Evolutionary conservation across 2,329 filamentous ascomycete species (phyloP).

Genomic region (Gaeumannomyces sp.): DNA sequence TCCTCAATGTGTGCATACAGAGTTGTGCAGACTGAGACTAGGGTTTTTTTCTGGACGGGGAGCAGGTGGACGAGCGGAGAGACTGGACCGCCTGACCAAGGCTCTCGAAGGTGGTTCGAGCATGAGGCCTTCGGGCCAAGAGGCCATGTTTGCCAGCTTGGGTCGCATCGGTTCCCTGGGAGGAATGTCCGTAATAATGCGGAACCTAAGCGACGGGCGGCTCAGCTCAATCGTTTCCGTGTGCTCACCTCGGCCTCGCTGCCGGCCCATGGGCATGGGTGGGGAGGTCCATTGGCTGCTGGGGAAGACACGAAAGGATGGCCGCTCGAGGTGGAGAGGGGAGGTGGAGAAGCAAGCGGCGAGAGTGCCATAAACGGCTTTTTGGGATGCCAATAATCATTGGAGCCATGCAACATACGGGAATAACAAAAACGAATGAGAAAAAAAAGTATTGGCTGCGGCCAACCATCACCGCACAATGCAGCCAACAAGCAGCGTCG

Average conservation of each 20-base stretch:
- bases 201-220: not conserved
- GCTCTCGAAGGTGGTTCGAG: not conserved
- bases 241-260: not conserved
- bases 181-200: not conserved
- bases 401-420: not conserved
- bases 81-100: not conserved
- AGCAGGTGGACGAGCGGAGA: not conserved
- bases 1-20: too few species aligned
- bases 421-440: too few species aligned
- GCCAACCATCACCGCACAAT: not conserved
- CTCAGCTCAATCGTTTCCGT: not conserved
- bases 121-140: not conserved
- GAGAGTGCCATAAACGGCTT: not conserved
- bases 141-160: not conserved
- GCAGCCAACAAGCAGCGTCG: too few species aligned
- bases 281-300: not conserved
- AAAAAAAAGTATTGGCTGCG: not conserved
- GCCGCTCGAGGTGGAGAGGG: not conserved
- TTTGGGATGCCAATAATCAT: not conserved
- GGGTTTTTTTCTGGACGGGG: too few species aligned
- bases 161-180: not conserved
- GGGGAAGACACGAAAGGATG: too few species aligned
- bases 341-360: not conserved
- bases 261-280: too few species aligned
- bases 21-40: too few species aligned